Percentiles rank a stretch among this genome's conserved stretches.
Conservation (phyloP, 2,329 filamentous ascomycete genomes). For the Talaromyces piceae region DNA sequence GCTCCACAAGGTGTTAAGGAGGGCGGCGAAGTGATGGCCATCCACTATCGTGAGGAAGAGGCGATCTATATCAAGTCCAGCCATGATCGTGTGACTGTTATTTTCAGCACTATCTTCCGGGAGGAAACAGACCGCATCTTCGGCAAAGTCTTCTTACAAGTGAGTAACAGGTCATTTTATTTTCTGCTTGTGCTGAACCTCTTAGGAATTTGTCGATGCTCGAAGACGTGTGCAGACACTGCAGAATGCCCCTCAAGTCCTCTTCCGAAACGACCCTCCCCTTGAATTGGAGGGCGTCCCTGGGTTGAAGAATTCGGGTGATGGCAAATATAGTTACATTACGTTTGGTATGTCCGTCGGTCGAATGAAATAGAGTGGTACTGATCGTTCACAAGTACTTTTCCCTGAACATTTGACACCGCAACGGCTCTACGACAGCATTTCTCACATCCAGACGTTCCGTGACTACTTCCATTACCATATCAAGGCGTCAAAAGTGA, state of each 20-base stretch:
- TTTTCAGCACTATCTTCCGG: slow-evolving; percentile 96
- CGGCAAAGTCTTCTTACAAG: slow-evolving; percentile 92
- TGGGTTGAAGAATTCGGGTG: slow-evolving; percentile 67
- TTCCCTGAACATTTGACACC: slow-evolving; percentile 91
- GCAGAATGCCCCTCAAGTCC: slow-evolving; percentile 94
- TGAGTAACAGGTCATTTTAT: slow-evolving; percentile 13
- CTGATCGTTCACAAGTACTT: slow-evolving; percentile 53
- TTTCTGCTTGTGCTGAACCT: background rate
- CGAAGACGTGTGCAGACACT: slow-evolving; percentile 71
- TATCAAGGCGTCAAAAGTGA: slow-evolving; percentile 93
- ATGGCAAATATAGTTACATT: slow-evolving; percentile 89
- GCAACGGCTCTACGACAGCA: slow-evolving; percentile 86
- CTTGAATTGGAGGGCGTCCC: slow-evolving; percentile 82
- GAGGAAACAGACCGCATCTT: slow-evolving; percentile 98
- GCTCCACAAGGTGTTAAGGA: slow-evolving; percentile 85
- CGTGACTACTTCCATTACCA: slow-evolving; percentile 99
- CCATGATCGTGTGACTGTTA: slow-evolving; percentile 94
- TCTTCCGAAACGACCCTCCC: slow-evolving; percentile 91
- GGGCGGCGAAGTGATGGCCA: slow-evolving; percentile 86
- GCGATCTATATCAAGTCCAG: slow-evolving; percentile 98
- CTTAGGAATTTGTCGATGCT: slow-evolving; percentile 86
- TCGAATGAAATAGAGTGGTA: background rate
- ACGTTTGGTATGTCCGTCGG: slow-evolving; percentile 68
- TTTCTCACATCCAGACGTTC: slow-evolving; percentile 99
- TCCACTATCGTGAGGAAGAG: slow-evolving; percentile 98